Base-by-base conservation (phyloP, 2,329 filamentous ascomycete species). In the Rhinocladiella mackenziei region DNA sequence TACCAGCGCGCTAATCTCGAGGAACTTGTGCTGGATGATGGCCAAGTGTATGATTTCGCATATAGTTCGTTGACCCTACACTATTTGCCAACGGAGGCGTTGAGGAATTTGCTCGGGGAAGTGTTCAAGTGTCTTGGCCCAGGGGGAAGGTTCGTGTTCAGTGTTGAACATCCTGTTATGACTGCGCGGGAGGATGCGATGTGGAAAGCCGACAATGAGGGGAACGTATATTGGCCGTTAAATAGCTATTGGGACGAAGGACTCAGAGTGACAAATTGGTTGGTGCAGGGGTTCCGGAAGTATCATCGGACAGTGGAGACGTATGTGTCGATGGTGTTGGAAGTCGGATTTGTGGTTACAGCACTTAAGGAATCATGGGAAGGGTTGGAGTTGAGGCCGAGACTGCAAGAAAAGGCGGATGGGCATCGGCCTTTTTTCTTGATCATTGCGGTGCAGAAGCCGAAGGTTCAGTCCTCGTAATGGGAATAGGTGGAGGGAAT, bases 131-230 rank as follows among this genome's bases (percentile, higher is more conserved):
- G 58, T 18, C 56, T 72, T 19, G 59, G 58, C 33, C 60, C 63
- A 3, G 62, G 62, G 4, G 65, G 65, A 2, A 49, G 51, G 5
- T 57, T 71, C 17, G 65, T 72, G 6, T 74, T 73, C 52, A 69
- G 69, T 0, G 63, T 73, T 29, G 71, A 74, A 53, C 72, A 75
- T 45, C 71, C 72, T 0, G 64, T 74, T 36, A 65, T 61, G 47
- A 71, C 69, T n/a, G 65, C 69, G 4, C 69, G 69, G 30, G 59
- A 55, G 5, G 60, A 57, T 23, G 45, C 40, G 17, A 60, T 60
- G 6, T 61, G 65, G 14, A 51, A 62, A 9, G 51, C 54, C 11
- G 60, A 59, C 13, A 55, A 58, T n/a, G 48, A 61, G n/a, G 58
- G 58, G n/a, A 47, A 55, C n/a, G 58, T 55, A 22, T 60, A 62